Evolutionary conservation across 106 monocot species (phyloP).

Genomic region (Amphibolis antarctica): DNA sequence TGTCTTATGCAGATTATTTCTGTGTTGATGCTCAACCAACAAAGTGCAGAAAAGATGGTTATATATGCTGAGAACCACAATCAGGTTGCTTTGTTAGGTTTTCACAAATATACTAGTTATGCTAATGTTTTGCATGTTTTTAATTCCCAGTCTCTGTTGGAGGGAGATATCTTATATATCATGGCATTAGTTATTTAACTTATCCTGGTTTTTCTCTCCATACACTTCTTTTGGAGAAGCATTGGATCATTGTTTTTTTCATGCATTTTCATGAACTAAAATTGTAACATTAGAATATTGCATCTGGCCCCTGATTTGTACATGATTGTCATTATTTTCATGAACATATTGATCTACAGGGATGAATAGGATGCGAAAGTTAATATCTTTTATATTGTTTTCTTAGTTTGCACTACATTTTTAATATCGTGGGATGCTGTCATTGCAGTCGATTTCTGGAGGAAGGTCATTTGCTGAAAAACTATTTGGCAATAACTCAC

Average conservation of each 20-base stretch:
- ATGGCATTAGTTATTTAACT: not conserved
- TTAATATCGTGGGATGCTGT: conserved; percentile 4
- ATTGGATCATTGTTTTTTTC: too few species aligned
- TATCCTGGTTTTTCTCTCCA: not conserved
- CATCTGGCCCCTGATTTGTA: too few species aligned
- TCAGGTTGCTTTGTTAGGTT: conserved; percentile 41
- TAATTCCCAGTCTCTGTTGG: not conserved
- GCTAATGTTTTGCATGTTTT: not conserved
- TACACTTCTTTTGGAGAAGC: not conserved
- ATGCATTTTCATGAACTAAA: too few species aligned
- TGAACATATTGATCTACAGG: too few species aligned
- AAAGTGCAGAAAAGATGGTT: conserved; percentile 50
- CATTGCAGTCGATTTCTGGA: conserved; percentile 81
- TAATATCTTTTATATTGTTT: too few species aligned
- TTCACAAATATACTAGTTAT: not conserved
- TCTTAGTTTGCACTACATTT: not conserved
- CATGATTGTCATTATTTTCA: too few species aligned
- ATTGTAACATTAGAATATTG: too few species aligned
- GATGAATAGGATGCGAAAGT: too few species aligned
- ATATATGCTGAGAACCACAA: conserved; percentile 80
- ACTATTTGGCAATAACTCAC: conserved; percentile 26
- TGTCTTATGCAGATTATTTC: conserved; percentile 48
- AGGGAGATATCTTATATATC: not conserved
- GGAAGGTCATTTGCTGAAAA: conserved; percentile 84
- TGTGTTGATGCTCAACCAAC: conserved; percentile 37